Evolutionary conservation across 331 rosid species (phyloP).

Genomic region (Pyracantha coccinea): DNA sequence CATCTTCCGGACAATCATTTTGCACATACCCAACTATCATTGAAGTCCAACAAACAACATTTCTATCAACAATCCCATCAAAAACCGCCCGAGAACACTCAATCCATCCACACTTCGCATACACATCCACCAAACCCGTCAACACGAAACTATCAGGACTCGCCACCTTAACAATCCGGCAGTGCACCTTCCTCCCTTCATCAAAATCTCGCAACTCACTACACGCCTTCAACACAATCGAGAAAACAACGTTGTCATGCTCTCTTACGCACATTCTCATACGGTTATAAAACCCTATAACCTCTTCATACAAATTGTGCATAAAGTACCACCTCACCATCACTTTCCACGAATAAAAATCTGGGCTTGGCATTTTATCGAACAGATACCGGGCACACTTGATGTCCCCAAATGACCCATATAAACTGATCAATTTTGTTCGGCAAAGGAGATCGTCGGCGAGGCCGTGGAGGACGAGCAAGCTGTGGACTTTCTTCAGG

Average conservation of each 20-base stretch:
- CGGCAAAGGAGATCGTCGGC: slow-evolving; percentile 20
- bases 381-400: slow-evolving; percentile 53
- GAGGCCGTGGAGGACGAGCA: slow-evolving; percentile 44
- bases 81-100: slow-evolving; percentile 33
- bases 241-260: slow-evolving; percentile 40
- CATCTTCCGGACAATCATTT: slow-evolving; percentile 54
- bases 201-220: slow-evolving; percentile 40
- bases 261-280: slow-evolving; percentile 22
- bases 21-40: slow-evolving; percentile 81
- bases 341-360: slow-evolving; percentile 54
- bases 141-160: slow-evolving; percentile 44
- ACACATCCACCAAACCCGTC: slow-evolving; percentile 51
- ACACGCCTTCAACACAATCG: slow-evolving; percentile 55
- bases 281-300: slow-evolving; percentile 36
- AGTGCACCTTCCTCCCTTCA: slow-evolving; percentile 43
- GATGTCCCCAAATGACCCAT: slow-evolving; percentile 48
- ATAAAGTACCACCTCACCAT: slow-evolving; percentile 72
- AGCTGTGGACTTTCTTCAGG: slow-evolving; percentile 44
- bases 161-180: slow-evolving; percentile 44
- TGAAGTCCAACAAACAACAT: slow-evolving; percentile 74
- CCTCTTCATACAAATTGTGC: slow-evolving; percentile 35
- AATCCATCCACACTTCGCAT: slow-evolving; percentile 47
- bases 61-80: slow-evolving; percentile 37
- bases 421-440: slow-evolving; percentile 53
- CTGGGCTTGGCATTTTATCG: slow-evolving; percentile 42